phyloP scores from a whole-genome alignment of 2,329 filamentous ascomycete genomes.

The Sclerotinia nivalis region DNA sequence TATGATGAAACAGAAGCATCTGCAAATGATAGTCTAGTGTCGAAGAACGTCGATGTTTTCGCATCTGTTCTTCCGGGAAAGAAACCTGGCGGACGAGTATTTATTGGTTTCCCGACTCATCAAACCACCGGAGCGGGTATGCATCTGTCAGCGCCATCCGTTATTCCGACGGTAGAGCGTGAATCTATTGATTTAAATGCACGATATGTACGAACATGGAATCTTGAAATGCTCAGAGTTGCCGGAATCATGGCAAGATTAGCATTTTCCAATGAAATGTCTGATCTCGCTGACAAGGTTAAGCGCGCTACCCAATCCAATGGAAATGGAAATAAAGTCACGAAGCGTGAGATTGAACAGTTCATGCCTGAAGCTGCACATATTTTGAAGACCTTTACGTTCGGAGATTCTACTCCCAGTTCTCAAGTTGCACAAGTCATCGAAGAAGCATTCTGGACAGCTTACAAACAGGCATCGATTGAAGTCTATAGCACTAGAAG shows the following conservation, averaged over 20 bases:
- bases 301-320: constrained; percentile 47
- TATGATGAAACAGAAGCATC: constrained; percentile 76
- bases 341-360: constrained; percentile 62
- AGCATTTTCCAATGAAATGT: constrained; percentile 86
- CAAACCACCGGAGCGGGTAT: constrained; percentile 94
- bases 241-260: constrained; percentile 88
- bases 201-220: constrained; percentile 92
- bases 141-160: constrained; percentile 91
- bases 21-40: constrained; percentile 47
- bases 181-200: constrained; percentile 97
- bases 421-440: constrained; percentile 80
- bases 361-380: constrained; percentile 80
- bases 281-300: constrained; percentile 65
- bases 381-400: constrained; percentile 83
- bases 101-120: constrained; percentile 96
- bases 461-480: constrained; percentile 77
- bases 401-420: constrained; percentile 86
- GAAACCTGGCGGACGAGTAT: constrained; percentile 79
- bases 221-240: constrained; percentile 86
- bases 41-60: constrained; percentile 76
- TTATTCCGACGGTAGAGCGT: constrained; percentile 95
- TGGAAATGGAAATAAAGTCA: constrained; percentile 52
- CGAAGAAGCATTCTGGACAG: constrained; percentile 95
- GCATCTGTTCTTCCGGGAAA: constrained; percentile 86
- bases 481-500: constrained; percentile 88